Percentiles rank a stretch among this genome's conserved stretches.
Evolutionary conservation across 208 protist species (phyloP).

Genomic region (Acanthamoeba castellanii): DNA sequence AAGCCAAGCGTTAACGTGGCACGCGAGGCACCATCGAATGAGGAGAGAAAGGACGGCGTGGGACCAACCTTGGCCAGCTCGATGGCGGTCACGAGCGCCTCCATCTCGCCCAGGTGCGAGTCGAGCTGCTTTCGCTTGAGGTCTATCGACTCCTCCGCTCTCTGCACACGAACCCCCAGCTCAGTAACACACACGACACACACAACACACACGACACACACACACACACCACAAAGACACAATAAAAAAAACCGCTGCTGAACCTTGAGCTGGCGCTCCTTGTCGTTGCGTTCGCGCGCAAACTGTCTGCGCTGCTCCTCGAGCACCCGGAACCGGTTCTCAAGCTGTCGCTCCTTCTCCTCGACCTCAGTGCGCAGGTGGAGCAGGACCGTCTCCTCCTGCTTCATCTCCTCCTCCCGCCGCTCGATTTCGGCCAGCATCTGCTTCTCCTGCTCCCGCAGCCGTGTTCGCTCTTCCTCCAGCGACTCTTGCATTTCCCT

Average conservation of each 20-base stretch:
- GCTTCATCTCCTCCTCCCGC: conserved; percentile 37
- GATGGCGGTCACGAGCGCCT: conserved; percentile 30
- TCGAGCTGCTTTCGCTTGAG: conserved; percentile 15
- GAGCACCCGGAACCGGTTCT: conserved; percentile 23
- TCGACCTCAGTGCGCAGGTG: conserved; percentile 12
- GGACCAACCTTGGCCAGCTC: conserved; percentile 44
- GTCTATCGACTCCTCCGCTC: conserved; percentile 38
- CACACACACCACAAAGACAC: neutral
- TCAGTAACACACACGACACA: neutral
- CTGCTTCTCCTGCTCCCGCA: conserved; percentile 21
- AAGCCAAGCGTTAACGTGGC: no score
- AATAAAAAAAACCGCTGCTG: neutral
- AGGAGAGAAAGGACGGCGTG: neutral
- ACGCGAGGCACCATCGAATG: no score
- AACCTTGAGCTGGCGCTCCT: conserved; percentile 54
- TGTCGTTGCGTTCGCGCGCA: conserved; percentile 16
- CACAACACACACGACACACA: neutral
- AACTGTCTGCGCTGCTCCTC: conserved; percentile 40
- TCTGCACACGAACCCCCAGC: neutral
- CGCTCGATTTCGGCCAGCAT: neutral
- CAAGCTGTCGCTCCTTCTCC: conserved; percentile 19
- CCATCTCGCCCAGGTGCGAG: conserved; percentile 35
- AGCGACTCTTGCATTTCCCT: neutral
- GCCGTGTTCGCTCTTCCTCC: neutral
- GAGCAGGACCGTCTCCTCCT: conserved; percentile 32